Evolutionary conservation across 768 basidiomycete genomes (phyloP).

Genomic region (Podaxis carcinomalis): DNA sequence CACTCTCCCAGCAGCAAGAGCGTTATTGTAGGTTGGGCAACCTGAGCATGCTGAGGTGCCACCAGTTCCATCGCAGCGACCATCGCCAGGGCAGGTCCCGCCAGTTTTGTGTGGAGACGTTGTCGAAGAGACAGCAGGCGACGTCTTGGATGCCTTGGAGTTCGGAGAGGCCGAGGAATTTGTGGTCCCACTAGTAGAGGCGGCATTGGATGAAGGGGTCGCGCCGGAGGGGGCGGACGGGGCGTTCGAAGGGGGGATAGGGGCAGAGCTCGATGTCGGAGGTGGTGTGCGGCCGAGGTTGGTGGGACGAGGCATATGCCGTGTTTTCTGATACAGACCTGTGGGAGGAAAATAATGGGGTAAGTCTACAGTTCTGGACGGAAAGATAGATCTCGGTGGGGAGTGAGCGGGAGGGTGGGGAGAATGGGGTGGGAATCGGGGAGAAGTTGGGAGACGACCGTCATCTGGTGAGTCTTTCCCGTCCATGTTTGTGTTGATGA

Average conservation of each 20-base stretch:
- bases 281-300: conserved; percentile 43
- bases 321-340: conserved; percentile 86
- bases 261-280: conserved; percentile 12
- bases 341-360: conserved; percentile 21
- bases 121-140: conserved; percentile 15
- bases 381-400: conserved; percentile 14
- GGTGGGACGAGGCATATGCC: conserved; percentile 69
- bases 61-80: conserved; percentile 95
- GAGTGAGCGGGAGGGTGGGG: conserved; percentile 11
- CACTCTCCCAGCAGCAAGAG: conserved; percentile 43
- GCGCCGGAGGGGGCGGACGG: conserved; percentile 9
- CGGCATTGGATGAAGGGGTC: conserved; percentile 5
- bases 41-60: conserved; percentile 91
- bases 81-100: conserved; percentile 97
- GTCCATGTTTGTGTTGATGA: conserved; percentile 5
- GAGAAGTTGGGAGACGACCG: conserved; percentile 7
- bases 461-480: conserved; percentile 7
- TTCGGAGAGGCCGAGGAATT: conserved; percentile 11
- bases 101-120: conserved; percentile 19
- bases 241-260: background rate
- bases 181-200: background rate
- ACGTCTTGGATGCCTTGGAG: conserved; percentile 1
- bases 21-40: conserved; percentile 96
- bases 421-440: conserved; percentile 14
- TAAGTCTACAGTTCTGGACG: conserved; percentile 24